Percentiles rank a stretch among this genome's conserved stretches.
These are phyloP conservation scores for Jamesozyma spencerorum DNA, from an alignment of 805 yeast genomes.

Conservation along the genomic window DNA sequence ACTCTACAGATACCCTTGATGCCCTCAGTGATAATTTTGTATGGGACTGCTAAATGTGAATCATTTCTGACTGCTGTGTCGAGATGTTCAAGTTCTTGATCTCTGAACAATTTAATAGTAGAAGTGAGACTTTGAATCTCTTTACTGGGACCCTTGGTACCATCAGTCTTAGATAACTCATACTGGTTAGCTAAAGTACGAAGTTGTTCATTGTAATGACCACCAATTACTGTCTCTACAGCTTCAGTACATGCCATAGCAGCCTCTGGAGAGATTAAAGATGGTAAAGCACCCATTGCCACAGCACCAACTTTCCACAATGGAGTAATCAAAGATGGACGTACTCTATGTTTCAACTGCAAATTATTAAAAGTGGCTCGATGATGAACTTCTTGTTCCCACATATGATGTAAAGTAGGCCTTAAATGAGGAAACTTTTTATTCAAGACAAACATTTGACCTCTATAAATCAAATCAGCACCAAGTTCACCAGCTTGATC, in stretches of 20 bases:
- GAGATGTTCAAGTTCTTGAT: constrained; percentile 90
- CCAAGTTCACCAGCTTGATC: constrained; percentile 98
- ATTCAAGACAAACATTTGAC: constrained; percentile 73
- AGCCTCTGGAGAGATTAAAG: constrained; percentile 80
- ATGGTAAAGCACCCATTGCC: constrained; percentile 79
- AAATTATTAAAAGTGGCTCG: constrained; percentile 74
- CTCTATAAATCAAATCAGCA: constrained; percentile 86
- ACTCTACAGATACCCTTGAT: constrained; percentile 73
- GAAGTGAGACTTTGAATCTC: constrained; percentile 52
- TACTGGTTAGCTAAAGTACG: constrained; percentile 65
- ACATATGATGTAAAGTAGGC: constrained; percentile 84
- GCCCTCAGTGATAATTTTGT: constrained; percentile 76
- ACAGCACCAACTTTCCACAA: constrained; percentile 89
- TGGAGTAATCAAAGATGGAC: constrained; percentile 90
- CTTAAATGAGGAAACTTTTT: constrained; percentile 63
- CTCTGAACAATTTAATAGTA: constrained; percentile 69
- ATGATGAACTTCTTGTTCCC: constrained; percentile 95
- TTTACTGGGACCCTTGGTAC: constrained; percentile 27
- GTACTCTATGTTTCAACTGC: constrained; percentile 67
- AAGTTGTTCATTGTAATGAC: constrained; percentile 86
- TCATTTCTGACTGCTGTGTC: constrained; percentile 90
- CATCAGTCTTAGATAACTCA: constrained; percentile 33
- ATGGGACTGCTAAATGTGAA: constrained; percentile 88
- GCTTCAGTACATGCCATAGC: constrained; percentile 99
- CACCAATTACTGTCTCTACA: constrained; percentile 95